These are phyloP conservation scores for Ceratocystis huliohia DNA, from an alignment of 2,329 filamentous ascomycete genomes.

Conservation along the genomic window DNA sequence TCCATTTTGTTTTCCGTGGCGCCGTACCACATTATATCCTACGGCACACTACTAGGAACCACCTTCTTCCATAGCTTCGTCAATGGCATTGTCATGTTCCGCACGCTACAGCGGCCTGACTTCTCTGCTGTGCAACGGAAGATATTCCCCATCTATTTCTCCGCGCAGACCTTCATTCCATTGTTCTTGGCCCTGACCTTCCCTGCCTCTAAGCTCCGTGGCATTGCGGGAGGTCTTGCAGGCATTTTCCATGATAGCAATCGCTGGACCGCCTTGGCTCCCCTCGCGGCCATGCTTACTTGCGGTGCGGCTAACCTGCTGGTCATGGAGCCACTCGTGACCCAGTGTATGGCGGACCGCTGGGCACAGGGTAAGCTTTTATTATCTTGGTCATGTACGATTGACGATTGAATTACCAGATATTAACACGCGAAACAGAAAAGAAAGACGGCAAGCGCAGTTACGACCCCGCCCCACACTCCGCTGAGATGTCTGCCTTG, in stretches of 20 bases:
- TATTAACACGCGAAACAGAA: conserved; percentile 36
- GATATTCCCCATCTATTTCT: conserved; percentile 82
- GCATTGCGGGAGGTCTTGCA: conserved; percentile 36
- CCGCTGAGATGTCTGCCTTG: conserved; percentile 66
- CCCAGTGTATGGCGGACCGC: conserved; percentile 58
- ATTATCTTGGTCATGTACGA: not conserved
- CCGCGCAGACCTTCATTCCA: conserved; percentile 65
- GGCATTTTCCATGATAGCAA: conserved; percentile 50
- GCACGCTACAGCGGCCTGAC: conserved; percentile 60
- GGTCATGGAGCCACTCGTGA: conserved; percentile 63
- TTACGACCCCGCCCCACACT: conserved; percentile 67
- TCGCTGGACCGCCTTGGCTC: conserved; percentile 51
- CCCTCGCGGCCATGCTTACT: conserved; percentile 57
- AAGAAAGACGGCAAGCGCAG: conserved; percentile 80
- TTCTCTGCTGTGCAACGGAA: conserved; percentile 70
- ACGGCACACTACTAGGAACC: conserved; percentile 75
- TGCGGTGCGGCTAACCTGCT: conserved; percentile 58
- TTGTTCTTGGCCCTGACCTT: conserved; percentile 65
- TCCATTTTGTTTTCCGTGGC: conserved; percentile 48
- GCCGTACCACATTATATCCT: conserved; percentile 67
- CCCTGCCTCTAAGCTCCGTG: conserved; percentile 42
- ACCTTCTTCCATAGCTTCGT: conserved; percentile 81
- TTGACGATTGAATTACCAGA: not conserved
- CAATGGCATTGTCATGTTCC: conserved; percentile 62
- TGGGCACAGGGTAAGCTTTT: conserved; percentile 58